Conservation (phyloP, 306 rosid species). For the Prinsepia uniflora region DNA sequence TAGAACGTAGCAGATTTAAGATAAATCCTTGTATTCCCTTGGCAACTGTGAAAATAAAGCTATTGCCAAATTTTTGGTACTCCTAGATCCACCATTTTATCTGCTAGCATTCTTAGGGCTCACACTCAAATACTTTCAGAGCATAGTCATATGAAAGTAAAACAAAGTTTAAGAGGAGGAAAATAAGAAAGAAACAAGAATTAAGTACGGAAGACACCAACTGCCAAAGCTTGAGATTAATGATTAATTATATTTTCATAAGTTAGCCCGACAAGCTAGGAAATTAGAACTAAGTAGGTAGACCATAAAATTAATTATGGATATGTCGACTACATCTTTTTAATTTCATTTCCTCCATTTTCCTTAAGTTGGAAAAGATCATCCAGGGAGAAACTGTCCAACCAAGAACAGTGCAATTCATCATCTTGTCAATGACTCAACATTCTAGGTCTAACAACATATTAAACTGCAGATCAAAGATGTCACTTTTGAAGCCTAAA, state of each 20-base stretch:
- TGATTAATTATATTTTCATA: neutral
- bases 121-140: no score
- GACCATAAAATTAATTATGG: neutral
- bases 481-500: conserved; percentile 7
- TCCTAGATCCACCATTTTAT: no score
- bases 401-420: neutral
- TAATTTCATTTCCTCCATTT: neutral
- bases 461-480: conserved; percentile 1
- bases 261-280: neutral
- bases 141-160: no score
- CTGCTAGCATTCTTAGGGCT: no score
- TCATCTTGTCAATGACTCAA: neutral
- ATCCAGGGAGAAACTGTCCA: neutral
- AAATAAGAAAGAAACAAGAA: neutral
- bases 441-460: neutral
- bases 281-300: neutral
- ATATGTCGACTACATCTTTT: neutral
- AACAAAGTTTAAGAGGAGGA: neutral
- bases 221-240: neutral
- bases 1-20: neutral
- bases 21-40: neutral
- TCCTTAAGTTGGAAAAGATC: neutral
- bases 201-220: neutral
- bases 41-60: neutral
- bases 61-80: neutral